These are phyloP conservation scores for Phytopythium oedochilum DNA, from an alignment of 352 stramenopile species.

Conservation along the genomic window DNA sequence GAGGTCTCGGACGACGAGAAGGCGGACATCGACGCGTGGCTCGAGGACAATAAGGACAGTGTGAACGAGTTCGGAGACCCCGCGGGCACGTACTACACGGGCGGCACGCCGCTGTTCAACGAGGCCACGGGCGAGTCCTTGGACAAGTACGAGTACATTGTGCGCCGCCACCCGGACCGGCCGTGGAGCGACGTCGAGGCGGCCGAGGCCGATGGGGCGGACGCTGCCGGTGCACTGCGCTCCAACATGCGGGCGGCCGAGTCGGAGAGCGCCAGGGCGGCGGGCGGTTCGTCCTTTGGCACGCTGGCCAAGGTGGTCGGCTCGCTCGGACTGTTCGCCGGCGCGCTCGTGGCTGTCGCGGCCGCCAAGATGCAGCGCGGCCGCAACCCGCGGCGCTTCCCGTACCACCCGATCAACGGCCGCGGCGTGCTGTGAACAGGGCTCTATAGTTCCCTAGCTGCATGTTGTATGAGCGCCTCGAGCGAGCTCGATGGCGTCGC, in stretches of 20 bases:
- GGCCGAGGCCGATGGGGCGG: conserved; percentile 3
- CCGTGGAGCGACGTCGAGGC: conserved; percentile 40
- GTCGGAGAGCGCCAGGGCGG: neutral
- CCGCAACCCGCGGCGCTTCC: conserved; percentile 27
- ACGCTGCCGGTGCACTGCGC: neutral
- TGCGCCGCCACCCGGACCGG: conserved; percentile 36
- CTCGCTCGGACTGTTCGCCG: conserved; percentile 31
- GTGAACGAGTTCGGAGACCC: conserved; percentile 63
- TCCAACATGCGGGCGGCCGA: neutral
- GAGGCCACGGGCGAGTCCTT: conserved; percentile 47
- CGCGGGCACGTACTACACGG: conserved; percentile 52
- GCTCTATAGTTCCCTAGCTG: neutral
- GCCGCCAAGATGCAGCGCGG: conserved; percentile 23
- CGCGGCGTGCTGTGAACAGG: conserved; percentile 12
- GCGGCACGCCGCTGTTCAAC: conserved; percentile 77
- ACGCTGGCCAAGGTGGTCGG: conserved; percentile 24
- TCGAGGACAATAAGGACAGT: conserved; percentile 28
- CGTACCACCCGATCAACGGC: conserved; percentile 46
- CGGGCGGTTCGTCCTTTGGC: conserved; percentile 5
- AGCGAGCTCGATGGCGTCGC: neutral
- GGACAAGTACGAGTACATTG: conserved; percentile 71
- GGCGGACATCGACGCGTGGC: conserved; percentile 47
- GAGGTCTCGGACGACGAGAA: conserved; percentile 45
- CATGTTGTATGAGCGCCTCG: conserved; percentile 7
- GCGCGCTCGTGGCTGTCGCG: conserved; percentile 21